These are phyloP conservation scores for Ascochyta fabae DNA, from an alignment of 2,329 filamentous ascomycete species.

Conservation along the genomic window DNA sequence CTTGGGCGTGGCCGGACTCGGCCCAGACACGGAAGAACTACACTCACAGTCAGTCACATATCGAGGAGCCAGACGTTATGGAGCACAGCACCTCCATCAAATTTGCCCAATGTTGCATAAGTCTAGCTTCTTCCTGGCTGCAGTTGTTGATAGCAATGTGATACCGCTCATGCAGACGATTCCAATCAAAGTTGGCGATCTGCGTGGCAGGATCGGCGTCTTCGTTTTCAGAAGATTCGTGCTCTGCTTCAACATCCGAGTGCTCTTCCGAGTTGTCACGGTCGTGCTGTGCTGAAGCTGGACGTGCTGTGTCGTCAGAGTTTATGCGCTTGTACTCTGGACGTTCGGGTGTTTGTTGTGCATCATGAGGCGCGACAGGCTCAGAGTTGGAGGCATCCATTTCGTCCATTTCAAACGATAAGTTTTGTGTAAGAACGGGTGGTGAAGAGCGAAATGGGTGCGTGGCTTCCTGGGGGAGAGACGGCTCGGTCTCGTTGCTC, in stretches of 20 bases:
- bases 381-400: slow-evolving; percentile 16
- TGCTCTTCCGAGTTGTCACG: slow-evolving; percentile 20
- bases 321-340: slow-evolving; percentile 14
- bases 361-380: slow-evolving; percentile 16
- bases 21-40: slow-evolving; percentile 86
- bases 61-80: not conserved
- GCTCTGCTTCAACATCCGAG: slow-evolving; percentile 2
- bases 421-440: slow-evolving; percentile 4
- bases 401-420: slow-evolving; percentile 29
- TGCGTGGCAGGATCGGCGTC: slow-evolving; percentile 36
- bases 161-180: slow-evolving; percentile 74
- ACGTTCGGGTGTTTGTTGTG: slow-evolving; percentile 6
- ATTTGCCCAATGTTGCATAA: slow-evolving; percentile 70
- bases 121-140: slow-evolving; percentile 66
- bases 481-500: slow-evolving; percentile 29
- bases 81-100: slow-evolving; percentile 43
- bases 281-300: slow-evolving; percentile 33
- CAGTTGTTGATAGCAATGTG: slow-evolving; percentile 68
- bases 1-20: slow-evolving; percentile 71
- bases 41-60: slow-evolving; percentile 13
- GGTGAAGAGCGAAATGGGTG: slow-evolving; percentile 27
- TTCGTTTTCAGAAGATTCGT: slow-evolving; percentile 4
- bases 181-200: slow-evolving; percentile 73
- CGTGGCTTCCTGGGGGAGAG: slow-evolving; percentile 22
- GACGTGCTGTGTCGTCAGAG: slow-evolving; percentile 36